These are phyloP conservation scores for Lactuca sativa DNA, from an alignment of 129 eudicot genomes.

Conservation along the genomic window DNA sequence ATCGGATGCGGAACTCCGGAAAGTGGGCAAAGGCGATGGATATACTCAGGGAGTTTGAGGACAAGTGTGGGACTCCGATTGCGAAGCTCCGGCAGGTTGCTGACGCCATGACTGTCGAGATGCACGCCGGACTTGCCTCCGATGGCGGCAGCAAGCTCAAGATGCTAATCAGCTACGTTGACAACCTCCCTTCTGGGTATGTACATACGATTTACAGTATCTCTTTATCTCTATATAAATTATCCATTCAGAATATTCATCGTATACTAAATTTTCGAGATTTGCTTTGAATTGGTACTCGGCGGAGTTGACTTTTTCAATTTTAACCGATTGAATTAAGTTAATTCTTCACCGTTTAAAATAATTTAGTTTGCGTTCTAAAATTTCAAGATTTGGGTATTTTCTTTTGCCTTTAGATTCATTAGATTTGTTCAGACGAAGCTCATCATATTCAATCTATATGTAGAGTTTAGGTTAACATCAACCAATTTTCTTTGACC, in stretches of 20 bases:
- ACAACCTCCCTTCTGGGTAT: conserved; percentile 97
- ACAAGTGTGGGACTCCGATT: conserved; percentile 59
- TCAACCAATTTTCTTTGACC: conserved; percentile 13
- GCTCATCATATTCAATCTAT: conserved; percentile 5
- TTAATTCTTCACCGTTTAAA: not conserved
- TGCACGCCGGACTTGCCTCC: conserved; percentile 97
- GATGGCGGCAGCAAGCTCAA: conserved; percentile 97
- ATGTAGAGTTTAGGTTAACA: conserved; percentile 9
- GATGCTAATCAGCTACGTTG: conserved; percentile 96
- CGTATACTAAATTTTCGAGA: conserved; percentile 22
- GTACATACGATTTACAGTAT: not conserved
- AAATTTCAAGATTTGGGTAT: conserved; percentile 6
- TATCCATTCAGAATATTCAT: conserved; percentile 24
- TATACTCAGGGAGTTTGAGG: conserved; percentile 71
- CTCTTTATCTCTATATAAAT: conserved; percentile 5
- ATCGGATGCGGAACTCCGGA: conserved; percentile 66
- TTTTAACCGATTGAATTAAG: conserved; percentile 4
- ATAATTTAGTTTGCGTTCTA: conserved; percentile 1
- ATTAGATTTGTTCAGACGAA: conserved; percentile 9
- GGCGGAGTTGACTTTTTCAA: conserved; percentile 24
- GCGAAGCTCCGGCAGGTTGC: conserved; percentile 80
- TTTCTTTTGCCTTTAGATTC: conserved; percentile 5
- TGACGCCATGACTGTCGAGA: conserved; percentile 96
- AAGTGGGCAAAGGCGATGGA: conserved; percentile 67
- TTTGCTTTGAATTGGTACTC: conserved; percentile 15